Evolutionary conservation across 2,329 filamentous ascomycete species (phyloP).

Genomic region (Nemania sp.): DNA sequence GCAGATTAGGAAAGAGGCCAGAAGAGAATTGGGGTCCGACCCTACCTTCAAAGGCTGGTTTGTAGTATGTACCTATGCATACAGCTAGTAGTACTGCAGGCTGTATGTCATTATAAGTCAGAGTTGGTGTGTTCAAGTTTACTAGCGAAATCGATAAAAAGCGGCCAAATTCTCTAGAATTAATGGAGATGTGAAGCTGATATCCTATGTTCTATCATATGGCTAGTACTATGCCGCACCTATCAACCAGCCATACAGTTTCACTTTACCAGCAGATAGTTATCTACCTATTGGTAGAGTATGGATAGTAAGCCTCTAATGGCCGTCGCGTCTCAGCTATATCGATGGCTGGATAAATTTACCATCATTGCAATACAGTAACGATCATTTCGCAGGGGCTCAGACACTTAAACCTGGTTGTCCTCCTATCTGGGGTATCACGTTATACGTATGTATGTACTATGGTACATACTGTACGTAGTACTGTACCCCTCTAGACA

Average conservation of each 20-base stretch:
- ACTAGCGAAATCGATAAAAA: no score
- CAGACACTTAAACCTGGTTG: not conserved
- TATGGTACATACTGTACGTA: not conserved
- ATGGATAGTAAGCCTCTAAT: conserved; percentile 14
- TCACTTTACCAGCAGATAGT: not conserved
- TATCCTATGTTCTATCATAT: no score
- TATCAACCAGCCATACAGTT: not conserved
- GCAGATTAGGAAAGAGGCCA: conserved; percentile 17
- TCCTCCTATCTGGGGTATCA: no score
- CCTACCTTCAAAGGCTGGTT: not conserved
- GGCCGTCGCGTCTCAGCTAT: conserved; percentile 13
- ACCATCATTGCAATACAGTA: no score
- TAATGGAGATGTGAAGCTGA: no score
- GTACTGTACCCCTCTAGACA: not conserved
- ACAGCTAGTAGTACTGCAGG: no score
- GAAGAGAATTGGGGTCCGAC: not conserved
- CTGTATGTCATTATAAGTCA: no score
- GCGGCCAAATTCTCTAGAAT: no score
- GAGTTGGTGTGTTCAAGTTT: no score
- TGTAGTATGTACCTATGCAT: not conserved
- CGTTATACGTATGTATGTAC: not conserved
- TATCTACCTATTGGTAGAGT: not conserved
- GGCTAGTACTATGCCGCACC: no score
- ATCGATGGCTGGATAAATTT: no score
- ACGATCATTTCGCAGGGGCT: conserved; percentile 18